Base-by-base conservation (phyloP, 2,329 filamentous ascomycete genomes). In the Penicillium sp. region DNA sequence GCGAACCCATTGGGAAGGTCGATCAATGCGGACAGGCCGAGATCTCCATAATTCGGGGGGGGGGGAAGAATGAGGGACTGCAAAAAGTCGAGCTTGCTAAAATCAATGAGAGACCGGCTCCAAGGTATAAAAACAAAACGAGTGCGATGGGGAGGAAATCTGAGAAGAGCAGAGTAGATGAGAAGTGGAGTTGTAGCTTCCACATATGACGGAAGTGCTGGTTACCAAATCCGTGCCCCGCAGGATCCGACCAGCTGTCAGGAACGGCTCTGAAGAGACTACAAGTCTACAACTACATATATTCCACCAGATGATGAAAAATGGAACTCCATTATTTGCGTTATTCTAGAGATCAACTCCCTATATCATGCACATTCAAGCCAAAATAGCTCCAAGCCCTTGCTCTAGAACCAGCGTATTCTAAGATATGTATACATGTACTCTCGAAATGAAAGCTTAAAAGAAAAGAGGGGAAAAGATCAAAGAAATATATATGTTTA, bases 1-100 rank as follows among this genome's bases (percentile, higher is more conserved):
- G 70, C 57, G 72, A 73, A 72, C 74, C 74, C 75, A 77, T 77
- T 67, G 69, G 72, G 71, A 69, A 60, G 61, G 33, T 66, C 56
- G 64, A 70, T 70, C 67, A 72, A 59, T 66, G 61, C 48, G 59
- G 61, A 62, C 65, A 63, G 59, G 63, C 64, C 63, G 65, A 65
- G 63, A 68, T 59, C 70, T 73, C 70, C 73, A 72, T 72, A 63
- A 61, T 67, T 66, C 45, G 58, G 47, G 57, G 57, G 58, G 49
- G 55, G 57, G 57, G 53, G 44, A 26, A 48, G 49, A 33, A 47
- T 46, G 48, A 54, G 55, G 19, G 48, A 41, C n/a, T 39, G 54
- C 48, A 41, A 48, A 49, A 24, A 51, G 48, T 50, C 44, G 26
- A 48, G 45, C 13, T 48, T 33, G 39, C 27, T 35, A 46, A 16